A percentile compares a stretch with the other conserved stretches of the same genome.
These are phyloP conservation scores for Epichloe hybrida DNA, from an alignment of 2,329 filamentous ascomycete genomes.

Conservation along the genomic window DNA sequence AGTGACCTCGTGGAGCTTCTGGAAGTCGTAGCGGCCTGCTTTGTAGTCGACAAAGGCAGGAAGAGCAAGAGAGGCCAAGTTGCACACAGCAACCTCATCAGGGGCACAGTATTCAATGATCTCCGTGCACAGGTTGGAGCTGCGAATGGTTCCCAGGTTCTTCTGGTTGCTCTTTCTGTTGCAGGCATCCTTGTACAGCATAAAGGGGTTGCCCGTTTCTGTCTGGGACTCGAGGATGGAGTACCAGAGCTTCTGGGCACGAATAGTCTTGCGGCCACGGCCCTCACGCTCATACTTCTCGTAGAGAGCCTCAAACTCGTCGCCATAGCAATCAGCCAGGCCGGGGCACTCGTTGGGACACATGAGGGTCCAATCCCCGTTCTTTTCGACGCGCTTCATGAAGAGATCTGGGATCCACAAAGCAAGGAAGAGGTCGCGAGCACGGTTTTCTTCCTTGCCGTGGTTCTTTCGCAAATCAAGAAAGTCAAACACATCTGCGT, in stretches of 20 bases:
- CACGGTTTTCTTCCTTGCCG: constrained; percentile 94
- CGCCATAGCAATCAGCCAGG: constrained; percentile 90
- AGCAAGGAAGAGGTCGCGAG: constrained; percentile 93
- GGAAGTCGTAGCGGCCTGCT: constrained; percentile 80
- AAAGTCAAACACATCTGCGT: constrained; percentile 94
- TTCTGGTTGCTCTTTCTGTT: constrained; percentile 99
- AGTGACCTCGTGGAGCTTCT: constrained; percentile 89
- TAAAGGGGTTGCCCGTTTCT: constrained; percentile 97
- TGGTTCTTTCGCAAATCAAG: constrained; percentile 98
- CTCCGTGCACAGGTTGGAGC: constrained; percentile 97
- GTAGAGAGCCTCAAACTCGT: constrained; percentile 92
- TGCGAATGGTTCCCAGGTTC: constrained; percentile 96
- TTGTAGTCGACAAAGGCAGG: constrained; percentile 83
- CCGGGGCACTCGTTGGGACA: constrained; percentile 94
- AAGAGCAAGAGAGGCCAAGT: constrained; percentile 85
- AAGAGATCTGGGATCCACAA: constrained; percentile 98
- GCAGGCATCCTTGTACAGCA: constrained; percentile 98
- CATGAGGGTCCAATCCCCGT: constrained; percentile 94
- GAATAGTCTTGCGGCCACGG: constrained; percentile 78
- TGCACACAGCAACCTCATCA: constrained; percentile 97
- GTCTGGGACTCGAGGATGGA: constrained; percentile 96
- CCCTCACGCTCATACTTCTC: constrained; percentile 83
- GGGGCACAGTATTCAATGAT: constrained; percentile 96
- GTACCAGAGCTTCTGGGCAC: constrained; percentile 99
- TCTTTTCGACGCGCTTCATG: constrained; percentile 98